Evolutionary conservation across 2,329 filamentous ascomycete species (phyloP).

Genomic region (Fonsecaea multimorphosa): DNA sequence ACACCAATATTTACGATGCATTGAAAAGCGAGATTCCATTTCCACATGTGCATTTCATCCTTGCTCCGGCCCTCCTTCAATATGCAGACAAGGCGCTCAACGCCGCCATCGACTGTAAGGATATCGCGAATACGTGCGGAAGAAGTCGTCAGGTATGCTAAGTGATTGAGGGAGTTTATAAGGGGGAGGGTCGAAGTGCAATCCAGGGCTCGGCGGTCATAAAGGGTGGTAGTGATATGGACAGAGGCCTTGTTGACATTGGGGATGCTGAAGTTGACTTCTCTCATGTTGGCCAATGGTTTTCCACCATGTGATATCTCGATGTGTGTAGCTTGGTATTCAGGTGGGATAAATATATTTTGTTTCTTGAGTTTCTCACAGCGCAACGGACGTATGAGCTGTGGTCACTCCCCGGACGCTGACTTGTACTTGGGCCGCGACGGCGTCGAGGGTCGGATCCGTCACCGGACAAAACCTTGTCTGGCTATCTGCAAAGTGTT

Average conservation of each 20-base stretch:
- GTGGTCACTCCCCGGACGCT: neutral
- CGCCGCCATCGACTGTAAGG: slow-evolving; percentile 96
- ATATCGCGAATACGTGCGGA: slow-evolving; percentile 98
- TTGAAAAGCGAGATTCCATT: slow-evolving; percentile 99
- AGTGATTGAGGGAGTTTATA: slow-evolving; percentile 98
- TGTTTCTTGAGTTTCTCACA: neutral
- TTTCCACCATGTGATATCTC: slow-evolving; percentile 5
- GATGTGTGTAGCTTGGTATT: neutral
- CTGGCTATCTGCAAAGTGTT: slow-evolving; percentile 13
- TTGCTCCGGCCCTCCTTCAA: slow-evolving; percentile 96
- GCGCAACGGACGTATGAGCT: neutral
- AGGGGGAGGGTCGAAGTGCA: slow-evolving; percentile 97
- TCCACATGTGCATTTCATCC: slow-evolving; percentile 99
- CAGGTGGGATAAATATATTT: neutral
- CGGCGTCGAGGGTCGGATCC: neutral
- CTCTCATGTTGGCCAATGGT: slow-evolving; percentile 74
- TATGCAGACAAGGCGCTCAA: slow-evolving; percentile 95
- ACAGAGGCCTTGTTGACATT: slow-evolving; percentile 99
- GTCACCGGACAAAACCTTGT: slow-evolving; percentile 3
- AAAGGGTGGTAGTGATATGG: slow-evolving; percentile 96
- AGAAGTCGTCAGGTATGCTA: slow-evolving; percentile 96
- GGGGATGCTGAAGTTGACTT: slow-evolving; percentile 99
- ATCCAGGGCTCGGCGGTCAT: slow-evolving; percentile 95
- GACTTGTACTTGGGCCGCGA: neutral
- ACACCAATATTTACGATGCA: slow-evolving; percentile 99